These are phyloP conservation scores for Tolypocladium album DNA, from an alignment of 2,329 filamentous ascomycete genomes.

Conservation along the genomic window DNA sequence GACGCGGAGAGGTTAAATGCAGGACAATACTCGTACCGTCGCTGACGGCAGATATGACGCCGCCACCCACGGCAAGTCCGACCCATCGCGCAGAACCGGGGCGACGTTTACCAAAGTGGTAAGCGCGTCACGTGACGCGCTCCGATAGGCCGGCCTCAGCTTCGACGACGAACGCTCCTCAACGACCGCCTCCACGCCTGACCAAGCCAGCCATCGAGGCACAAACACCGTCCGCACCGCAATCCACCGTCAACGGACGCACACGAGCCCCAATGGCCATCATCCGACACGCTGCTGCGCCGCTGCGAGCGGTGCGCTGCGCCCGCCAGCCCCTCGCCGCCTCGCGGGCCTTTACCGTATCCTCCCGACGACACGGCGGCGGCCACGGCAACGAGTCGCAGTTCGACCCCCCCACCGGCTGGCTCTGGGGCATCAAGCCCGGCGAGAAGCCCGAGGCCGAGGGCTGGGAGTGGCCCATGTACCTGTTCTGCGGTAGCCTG, in stretches of 20 bases:
- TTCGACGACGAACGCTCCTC: background rate
- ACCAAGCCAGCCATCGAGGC: slow-evolving; percentile 16
- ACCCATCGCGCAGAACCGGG: too few species aligned
- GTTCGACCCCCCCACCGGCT: slow-evolving; percentile 84
- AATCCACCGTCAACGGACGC: slow-evolving; percentile 4
- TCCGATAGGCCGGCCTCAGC: background rate
- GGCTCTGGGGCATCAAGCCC: slow-evolving; percentile 89
- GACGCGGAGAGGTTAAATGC: background rate
- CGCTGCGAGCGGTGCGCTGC: slow-evolving; percentile 26
- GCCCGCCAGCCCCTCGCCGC: slow-evolving; percentile 19
- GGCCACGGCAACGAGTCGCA: slow-evolving; percentile 51
- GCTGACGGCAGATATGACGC: background rate
- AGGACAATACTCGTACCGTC: background rate
- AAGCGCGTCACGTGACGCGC: background rate
- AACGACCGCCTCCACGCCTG: background rate
- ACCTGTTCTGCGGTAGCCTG: slow-evolving; percentile 74
- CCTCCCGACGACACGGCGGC: slow-evolving; percentile 28
- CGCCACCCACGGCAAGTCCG: background rate
- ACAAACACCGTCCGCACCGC: slow-evolving; percentile 10
- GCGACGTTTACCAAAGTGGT: background rate
- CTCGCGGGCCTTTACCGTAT: slow-evolving; percentile 32
- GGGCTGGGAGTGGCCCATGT: slow-evolving; percentile 86
- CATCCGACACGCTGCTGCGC: slow-evolving; percentile 23
- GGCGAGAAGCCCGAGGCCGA: slow-evolving; percentile 94
- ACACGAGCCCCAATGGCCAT: slow-evolving; percentile 19